Base-by-base conservation (phyloP, 1,284 basidiomycete species). In the Ceratobasidium sp. region DNA sequence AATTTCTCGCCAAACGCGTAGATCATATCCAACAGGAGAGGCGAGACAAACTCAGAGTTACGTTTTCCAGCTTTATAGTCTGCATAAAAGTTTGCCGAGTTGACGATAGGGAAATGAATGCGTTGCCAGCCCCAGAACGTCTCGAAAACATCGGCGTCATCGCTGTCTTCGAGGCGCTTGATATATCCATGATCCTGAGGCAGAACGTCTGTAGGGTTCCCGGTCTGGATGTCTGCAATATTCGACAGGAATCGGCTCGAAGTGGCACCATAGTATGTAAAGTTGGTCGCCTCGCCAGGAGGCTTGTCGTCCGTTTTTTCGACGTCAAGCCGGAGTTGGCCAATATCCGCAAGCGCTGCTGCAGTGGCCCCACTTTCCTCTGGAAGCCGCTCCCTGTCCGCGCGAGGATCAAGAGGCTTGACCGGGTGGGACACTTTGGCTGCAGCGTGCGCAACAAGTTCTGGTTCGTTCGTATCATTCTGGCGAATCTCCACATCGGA, bases 181-280 rank as follows among this genome's bases (percentile, higher is more conserved):
- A 46, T 41, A 16, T 64, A 74, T 6, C 71, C 71, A 33, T 46
- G 44, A 27, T 74, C 71, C 30, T 50, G 41, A 20, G 71, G 71
- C 14, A 74, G 44, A 20, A 59, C 33, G 23, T 74, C 71, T 20
- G 59, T 74, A 8, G 71, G 71, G 44, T 74, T 46, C 27, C 71
- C 71, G 7, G 71, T 59, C 16, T 74, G 69, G 20, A 71, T 60
- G 18, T 71, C 69, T n/a, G 55, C 69, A 57, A 71, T 71, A 33
- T 57, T 74, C 23, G 71, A 74, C 59, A 74, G 52, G 48, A 74
- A 74, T n/a, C 71, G 71, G 33, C 71, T 74, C 30, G 71, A 74
- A 4, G 71, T 74, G 7, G 71, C 54, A 10, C 71, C 71, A 48
- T 62, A 74, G 48, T 74, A 74, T n/a, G 71, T 74, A n/a, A 74